A percentile compares a stretch with the other conserved stretches of the same genome.
Conservation (phyloP, 208 protist genomes). For the Endotrypanum monterogeii region DNA sequence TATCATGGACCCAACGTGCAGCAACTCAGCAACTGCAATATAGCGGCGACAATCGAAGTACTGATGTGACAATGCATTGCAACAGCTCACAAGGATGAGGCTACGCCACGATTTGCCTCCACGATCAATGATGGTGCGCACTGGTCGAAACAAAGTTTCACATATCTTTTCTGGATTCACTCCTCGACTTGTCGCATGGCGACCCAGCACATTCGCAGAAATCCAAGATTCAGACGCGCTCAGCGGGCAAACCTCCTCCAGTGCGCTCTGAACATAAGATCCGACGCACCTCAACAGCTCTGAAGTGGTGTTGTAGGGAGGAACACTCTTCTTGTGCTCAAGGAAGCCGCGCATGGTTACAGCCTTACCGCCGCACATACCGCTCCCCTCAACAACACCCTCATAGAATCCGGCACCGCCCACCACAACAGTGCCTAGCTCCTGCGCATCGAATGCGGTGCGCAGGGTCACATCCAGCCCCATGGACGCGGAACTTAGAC, state of each 20-base stretch:
- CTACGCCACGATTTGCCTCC: constrained; percentile 72
- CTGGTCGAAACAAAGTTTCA: constrained; percentile 50
- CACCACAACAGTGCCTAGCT: constrained; percentile 51
- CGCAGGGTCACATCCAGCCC: constrained; percentile 31
- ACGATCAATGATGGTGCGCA: constrained; percentile 60
- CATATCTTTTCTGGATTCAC: constrained; percentile 38
- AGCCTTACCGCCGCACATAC: constrained; percentile 11
- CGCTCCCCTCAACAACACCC: constrained; percentile 41
- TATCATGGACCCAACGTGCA: constrained; percentile 74
- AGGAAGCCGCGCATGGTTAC: constrained; percentile 46
- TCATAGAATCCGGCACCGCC: constrained; percentile 53
- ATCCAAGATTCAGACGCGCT: constrained; percentile 41
- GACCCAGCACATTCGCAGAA: constrained; percentile 51
- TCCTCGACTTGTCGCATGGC: constrained; percentile 11
- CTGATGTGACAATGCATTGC: constrained; percentile 48
- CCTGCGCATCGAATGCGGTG: constrained; percentile 43
- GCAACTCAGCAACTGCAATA: constrained; percentile 60
- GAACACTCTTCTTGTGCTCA: constrained; percentile 35
- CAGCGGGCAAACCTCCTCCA: constrained; percentile 47
- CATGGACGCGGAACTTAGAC: constrained; percentile 30
- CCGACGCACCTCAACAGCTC: constrained; percentile 49
- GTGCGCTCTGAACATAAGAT: constrained; percentile 26
- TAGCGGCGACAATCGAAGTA: constrained; percentile 63
- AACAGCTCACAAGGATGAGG: constrained; percentile 53
- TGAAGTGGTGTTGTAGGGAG: constrained; percentile 20